phyloP scores from a whole-genome alignment of 805 yeast species.

The Wickerhamiella kurtzmanii region DNA sequence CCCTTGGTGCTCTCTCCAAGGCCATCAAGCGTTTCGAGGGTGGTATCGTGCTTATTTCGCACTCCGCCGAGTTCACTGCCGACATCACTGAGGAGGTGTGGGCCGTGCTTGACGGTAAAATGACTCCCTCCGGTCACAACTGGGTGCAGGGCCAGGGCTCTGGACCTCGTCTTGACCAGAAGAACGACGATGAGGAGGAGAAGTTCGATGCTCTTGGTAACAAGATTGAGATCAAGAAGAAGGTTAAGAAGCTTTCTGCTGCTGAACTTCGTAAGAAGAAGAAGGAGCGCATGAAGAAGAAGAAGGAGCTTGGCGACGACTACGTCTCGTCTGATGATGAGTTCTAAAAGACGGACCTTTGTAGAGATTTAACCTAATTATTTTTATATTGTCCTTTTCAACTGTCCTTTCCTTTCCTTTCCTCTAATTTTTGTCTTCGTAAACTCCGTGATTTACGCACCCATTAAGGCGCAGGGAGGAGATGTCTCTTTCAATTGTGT shows the following conservation, averaged over 20 bases:
- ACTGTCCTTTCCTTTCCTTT: background rate
- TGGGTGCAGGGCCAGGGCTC: slow-evolving; percentile 99
- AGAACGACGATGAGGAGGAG: slow-evolving; percentile 89
- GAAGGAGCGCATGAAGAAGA: slow-evolving; percentile 99
- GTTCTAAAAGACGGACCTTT: slow-evolving; percentile 33
- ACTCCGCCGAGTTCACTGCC: slow-evolving; percentile 99
- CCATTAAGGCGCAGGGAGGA: too few species aligned
- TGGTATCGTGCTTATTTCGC: slow-evolving; percentile 99
- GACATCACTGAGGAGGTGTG: slow-evolving; percentile 99
- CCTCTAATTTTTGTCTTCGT: too few species aligned
- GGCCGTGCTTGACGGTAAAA: slow-evolving; percentile 96
- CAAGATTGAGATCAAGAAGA: slow-evolving; percentile 93
- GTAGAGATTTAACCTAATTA: background rate
- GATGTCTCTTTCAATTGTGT: too few species aligned
- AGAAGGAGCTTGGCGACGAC: slow-evolving; percentile 99
- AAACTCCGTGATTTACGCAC: too few species aligned
- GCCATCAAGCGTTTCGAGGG: slow-evolving; percentile 98
- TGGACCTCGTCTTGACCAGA: slow-evolving; percentile 98
- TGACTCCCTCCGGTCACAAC: slow-evolving; percentile 99
- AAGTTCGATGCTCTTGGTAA: slow-evolving; percentile 99
- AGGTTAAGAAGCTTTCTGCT: slow-evolving; percentile 94
- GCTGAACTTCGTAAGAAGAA: slow-evolving; percentile 99
- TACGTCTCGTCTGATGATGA: slow-evolving; percentile 96
- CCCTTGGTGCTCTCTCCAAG: slow-evolving; percentile 97
- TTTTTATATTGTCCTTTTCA: background rate